Evolutionary conservation across 78 protist genomes (phyloP), one percentile per base, ranked within the genome.

Genomic region (Guillardia theta): DNA sequence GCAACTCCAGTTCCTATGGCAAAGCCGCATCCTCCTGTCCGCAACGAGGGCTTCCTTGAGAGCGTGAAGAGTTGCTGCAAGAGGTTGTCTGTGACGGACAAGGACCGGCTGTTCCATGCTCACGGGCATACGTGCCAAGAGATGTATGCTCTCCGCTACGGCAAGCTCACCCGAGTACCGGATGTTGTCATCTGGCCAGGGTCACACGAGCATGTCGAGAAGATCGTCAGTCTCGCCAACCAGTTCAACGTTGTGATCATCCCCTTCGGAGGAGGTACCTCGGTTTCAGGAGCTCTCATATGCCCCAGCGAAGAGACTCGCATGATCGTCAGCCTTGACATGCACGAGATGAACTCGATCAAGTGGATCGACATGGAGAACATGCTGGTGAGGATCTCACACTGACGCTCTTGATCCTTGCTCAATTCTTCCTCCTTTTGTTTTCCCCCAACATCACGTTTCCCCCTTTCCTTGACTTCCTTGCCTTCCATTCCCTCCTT

Each of bases 221-320:
- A 41, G 12, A 45, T 97, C 80, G 95, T 97, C 19, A 94, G 48
- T 48, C 70, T 95, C 21, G 97, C 98, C 22, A 39, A 93, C 43
- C 76, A 92, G 76, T 93, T 64, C 62, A 93, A 97, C 76, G 98
- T 97, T 15, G 39, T 87, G 54, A 22, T 97, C 41, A 97, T 97
- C 19, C 97, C 98, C 64, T 97, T 93, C 88, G 98, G 98, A 33
- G 98, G 98, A 46, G 98, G 98, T 64, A 96, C 95, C 64, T 94
- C 95, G 53, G 96, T 97, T 36, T 95, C 96, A 27, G 95, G 95
- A 44, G 98, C 98, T 39, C 92, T 87, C 30, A 88, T 78, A 77
- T 95, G 97, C 92, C 95, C 97, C 44, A 53, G 43, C 3, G 54
- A 78, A 27, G 97, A 96, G 18, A 1, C 27, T 37, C 93, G 98